Base-by-base conservation (phyloP, 2,329 filamentous ascomycete species). In the Uncinocarpus reesii region DNA sequence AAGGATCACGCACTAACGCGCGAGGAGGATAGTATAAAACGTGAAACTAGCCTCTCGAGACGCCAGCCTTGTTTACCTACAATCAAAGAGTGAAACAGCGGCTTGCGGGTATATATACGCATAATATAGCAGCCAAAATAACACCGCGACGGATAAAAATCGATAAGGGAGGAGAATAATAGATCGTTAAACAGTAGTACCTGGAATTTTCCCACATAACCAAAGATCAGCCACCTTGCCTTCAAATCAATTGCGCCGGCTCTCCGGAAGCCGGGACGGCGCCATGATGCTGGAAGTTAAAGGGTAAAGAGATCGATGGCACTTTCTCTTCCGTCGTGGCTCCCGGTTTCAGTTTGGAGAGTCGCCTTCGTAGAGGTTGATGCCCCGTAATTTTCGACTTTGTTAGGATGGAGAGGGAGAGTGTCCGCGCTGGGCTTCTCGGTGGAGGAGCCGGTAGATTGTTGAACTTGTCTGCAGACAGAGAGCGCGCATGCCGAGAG, bases 281-380 rank as follows among this genome's bases (percentile, higher is more conserved):
- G 5, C 45, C 45, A 41, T 47, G 28, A 15, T 47, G 45, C 7
- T 47, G 45, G 34, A 47, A 41, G 18, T 47, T 47, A 18, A 47
- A 47, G 2, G 45, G 45, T 13, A 35, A 34, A 16, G 45, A 47
- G 18, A 47, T 47, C 3, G 8, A 28, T 6, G 43, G 43, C 4
- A 41, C 5, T 34, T 45, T 44, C 24, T 32, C 35, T 16, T 49
- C 42, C 2, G 10, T 15, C 6, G 7, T 26, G 13, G 23, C 11
- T 29, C 20, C 38, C 20, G 47, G 24, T 18, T 40, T 44, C 28
- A 40, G 7, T 18, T 49, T 49, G 6, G 47, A 49, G 7, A 49
- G 34, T 11, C 41, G 40, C 20, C 34, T 49, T 23, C 42, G 31
- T 16, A 35, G 8, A 24, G 35, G 32, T 4, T 37, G 40, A 5